Percentiles rank a stretch among this genome's conserved stretches.
Evolutionary conservation across 2,329 filamentous ascomycete genomes (phyloP).

Genomic region (Fusarium mangiferae): DNA sequence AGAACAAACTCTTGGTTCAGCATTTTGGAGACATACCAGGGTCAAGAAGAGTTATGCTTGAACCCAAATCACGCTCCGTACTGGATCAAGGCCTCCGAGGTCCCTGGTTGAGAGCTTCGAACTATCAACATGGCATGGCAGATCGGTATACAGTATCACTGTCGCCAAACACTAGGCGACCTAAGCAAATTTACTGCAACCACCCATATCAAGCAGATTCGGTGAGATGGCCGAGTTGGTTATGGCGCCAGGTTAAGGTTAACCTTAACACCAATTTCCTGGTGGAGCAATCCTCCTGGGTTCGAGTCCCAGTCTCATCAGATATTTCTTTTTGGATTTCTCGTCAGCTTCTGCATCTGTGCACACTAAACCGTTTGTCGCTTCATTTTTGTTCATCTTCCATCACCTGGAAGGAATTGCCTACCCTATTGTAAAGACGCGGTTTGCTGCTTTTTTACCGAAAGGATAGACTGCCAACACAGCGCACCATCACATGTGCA

Average conservation of each 20-base stretch:
- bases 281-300: constrained; percentile 51
- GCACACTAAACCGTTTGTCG: neutral
- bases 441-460: neutral
- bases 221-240: constrained; percentile 52
- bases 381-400: neutral
- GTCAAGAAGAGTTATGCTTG: neutral
- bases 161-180: accelerated
- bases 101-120: neutral
- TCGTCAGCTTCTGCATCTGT: accelerated
- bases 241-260: constrained; percentile 51
- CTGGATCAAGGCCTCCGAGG: neutral
- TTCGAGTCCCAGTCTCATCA: constrained; percentile 51
- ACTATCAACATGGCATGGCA: neutral
- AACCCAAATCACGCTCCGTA: neutral
- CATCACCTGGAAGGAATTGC: neutral
- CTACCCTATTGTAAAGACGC: neutral
- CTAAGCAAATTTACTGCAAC: accelerated
- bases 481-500: accelerated
- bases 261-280: constrained; percentile 46
- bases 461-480: neutral
- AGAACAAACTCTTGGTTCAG: too few species aligned
- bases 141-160: neutral
- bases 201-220: neutral
- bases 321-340: neutral
- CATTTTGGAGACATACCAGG: neutral